Conservation (phyloP, 371 early-diverging fungal species). For the Racocetra persica region DNA sequence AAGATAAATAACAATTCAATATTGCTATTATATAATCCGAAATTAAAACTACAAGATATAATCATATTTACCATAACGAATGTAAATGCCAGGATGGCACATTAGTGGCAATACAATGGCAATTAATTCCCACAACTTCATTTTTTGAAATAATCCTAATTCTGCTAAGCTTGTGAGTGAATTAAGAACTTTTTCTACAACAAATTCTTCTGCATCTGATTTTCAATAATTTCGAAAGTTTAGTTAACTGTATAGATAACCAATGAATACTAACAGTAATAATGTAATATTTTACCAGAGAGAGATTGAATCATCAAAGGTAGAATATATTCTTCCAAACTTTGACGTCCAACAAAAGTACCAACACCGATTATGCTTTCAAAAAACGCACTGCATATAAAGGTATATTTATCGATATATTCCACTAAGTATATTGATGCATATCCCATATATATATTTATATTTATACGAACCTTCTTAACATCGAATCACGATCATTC, state of each 20-base stretch:
- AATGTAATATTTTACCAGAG: slow-evolving; percentile 63
- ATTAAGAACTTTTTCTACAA: slow-evolving; percentile 86
- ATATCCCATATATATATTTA: neutral
- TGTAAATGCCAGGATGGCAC: slow-evolving; percentile 87
- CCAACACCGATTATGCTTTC: slow-evolving; percentile 91
- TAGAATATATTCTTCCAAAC: slow-evolving; percentile 89
- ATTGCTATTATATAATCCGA: neutral
- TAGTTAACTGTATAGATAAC: neutral
- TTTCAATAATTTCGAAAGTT: neutral
- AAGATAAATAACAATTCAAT: too few relatives aligned
- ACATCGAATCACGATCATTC: slow-evolving; percentile 92
- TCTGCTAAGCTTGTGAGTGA: slow-evolving; percentile 83
- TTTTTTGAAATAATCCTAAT: slow-evolving; percentile 84
- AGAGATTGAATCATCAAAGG: slow-evolving; percentile 93
- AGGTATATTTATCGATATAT: too few relatives aligned
- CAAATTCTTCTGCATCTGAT: slow-evolving; percentile 87
- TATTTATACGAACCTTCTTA: slow-evolving; percentile 68
- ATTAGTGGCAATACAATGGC: slow-evolving; percentile 74
- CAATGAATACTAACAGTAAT: neutral
- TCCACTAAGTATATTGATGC: too few relatives aligned
- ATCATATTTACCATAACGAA: slow-evolving; percentile 67
- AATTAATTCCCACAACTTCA: slow-evolving; percentile 77
- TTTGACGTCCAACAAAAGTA: slow-evolving; percentile 83
- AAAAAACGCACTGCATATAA: slow-evolving; percentile 77
- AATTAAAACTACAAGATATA: neutral